Evolutionary conservation across 1,139 yeast genomes (phyloP).

Genomic region (Nakaseomyces sp.): DNA sequence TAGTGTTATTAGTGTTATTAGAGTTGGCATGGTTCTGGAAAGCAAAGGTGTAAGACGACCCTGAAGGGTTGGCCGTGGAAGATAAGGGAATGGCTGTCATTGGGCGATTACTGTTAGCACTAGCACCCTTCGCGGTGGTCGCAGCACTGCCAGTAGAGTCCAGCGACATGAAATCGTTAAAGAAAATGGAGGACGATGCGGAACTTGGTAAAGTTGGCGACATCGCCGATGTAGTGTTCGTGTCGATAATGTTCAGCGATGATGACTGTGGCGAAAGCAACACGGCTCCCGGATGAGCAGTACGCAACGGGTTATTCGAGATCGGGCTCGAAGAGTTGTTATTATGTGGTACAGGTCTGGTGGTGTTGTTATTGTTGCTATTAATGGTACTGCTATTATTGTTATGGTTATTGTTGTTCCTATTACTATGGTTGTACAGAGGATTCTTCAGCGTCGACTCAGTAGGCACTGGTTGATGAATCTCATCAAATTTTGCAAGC

Average conservation of each 20-base stretch:
- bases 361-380: too few relatives aligned
- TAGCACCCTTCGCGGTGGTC: not conserved
- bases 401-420: constrained; percentile 8
- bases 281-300: constrained; percentile 34
- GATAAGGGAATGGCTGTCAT: constrained; percentile 3
- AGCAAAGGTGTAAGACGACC: constrained; percentile 3
- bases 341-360: not conserved
- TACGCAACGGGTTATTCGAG: constrained; percentile 16
- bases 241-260: constrained; percentile 12
- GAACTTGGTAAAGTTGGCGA: constrained; percentile 26
- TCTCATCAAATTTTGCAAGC: constrained; percentile 3
- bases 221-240: constrained; percentile 7
- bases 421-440: not conserved
- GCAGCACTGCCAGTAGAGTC: not conserved
- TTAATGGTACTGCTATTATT: constrained; percentile 6
- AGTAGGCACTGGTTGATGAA: constrained; percentile 5
- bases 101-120: constrained; percentile 2
- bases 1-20: not conserved
- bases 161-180: not conserved
- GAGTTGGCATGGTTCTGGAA: not conserved
- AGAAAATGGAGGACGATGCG: constrained; percentile 3
- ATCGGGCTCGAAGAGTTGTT: constrained; percentile 4
- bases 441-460: not conserved
- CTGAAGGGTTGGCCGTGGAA: not conserved
- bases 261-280: constrained; percentile 30